A percentile compares a stretch with the other conserved stretches of the same genome.
phyloP scores from a whole-genome alignment of 768 basidiomycete species.

The Rubroboletus satanas region DNA sequence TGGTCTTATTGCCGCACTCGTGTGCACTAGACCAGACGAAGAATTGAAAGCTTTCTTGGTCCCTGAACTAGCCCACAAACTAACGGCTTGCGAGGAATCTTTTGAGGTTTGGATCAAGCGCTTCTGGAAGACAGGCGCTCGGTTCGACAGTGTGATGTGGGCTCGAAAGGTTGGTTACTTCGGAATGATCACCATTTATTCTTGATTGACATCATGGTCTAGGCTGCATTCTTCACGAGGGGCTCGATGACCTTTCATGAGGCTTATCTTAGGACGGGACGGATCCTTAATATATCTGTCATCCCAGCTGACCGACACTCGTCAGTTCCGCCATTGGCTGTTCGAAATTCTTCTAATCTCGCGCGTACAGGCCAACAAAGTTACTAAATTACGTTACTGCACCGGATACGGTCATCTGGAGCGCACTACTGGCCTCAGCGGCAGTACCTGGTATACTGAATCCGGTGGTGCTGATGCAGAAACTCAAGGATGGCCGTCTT shows the following conservation, averaged over 20 bases:
- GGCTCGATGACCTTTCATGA: slow-evolving; percentile 96
- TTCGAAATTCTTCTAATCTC: slow-evolving; percentile 5
- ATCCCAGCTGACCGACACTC: slow-evolving; percentile 89
- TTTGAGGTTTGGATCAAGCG: slow-evolving; percentile 66
- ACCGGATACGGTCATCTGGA: slow-evolving; percentile 88
- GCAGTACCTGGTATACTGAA: slow-evolving; percentile 95
- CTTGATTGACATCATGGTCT: neutral
- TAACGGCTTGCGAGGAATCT: slow-evolving; percentile 80
- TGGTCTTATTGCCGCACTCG: slow-evolving; percentile 70
- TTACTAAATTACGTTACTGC: slow-evolving; percentile 93
- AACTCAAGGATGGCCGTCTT: slow-evolving; percentile 71
- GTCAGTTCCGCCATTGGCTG: slow-evolving; percentile 35
- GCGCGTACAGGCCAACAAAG: slow-evolving; percentile 74
- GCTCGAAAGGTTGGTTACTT: slow-evolving; percentile 67
- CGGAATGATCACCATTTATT: neutral
- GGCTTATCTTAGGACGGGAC: slow-evolving; percentile 88
- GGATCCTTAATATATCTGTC: slow-evolving; percentile 91
- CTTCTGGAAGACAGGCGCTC: slow-evolving; percentile 84
- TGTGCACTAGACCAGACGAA: slow-evolving; percentile 84
- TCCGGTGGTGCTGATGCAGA: slow-evolving; percentile 94
- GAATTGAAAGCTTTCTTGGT: slow-evolving; percentile 76
- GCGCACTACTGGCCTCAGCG: slow-evolving; percentile 78
- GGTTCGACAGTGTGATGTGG: slow-evolving; percentile 90
- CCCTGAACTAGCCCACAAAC: slow-evolving; percentile 78
- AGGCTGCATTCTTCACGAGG: slow-evolving; percentile 87